Evolutionary conservation across 2,329 filamentous ascomycete genomes (phyloP), one percentile per base, ranked within the genome.

Genomic region (Penicillium sp.): DNA sequence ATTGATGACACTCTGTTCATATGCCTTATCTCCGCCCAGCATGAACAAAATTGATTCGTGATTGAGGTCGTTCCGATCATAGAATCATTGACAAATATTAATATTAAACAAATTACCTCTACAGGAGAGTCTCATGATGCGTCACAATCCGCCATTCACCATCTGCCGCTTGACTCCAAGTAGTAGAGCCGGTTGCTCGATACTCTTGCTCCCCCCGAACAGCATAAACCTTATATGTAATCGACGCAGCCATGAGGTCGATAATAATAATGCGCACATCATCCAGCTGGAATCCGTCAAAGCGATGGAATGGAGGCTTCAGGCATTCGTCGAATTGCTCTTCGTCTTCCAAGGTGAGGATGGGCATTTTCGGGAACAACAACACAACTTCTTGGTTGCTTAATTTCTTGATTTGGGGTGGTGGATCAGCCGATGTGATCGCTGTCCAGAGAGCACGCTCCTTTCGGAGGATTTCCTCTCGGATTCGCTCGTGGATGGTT

Each of bases 111-210:
- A 23, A 35, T 27, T 39, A 35, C 9, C 48, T 27, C 48, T 61
- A 73, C 47, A 71, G 42, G 47, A 74, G 55, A 1, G 72, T 74
- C 61, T 75, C 73, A 45, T 72, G 69, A 43, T 75, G 73, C 21
- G 60, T 60, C 21, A 69, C 66, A 25, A 75, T 54, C 51, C 65
- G 64, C 73, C 73, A 75, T 58, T 75, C 73, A n/a, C 72, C 73
- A 60, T 75, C 73, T 6, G 72, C 72, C 8, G 61, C 72, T 60
- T 75, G 73, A 26, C 68, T 69, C 73, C 73, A 75, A 8, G 73
- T 75, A 26, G 70, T 69, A 13, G 69, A 69, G 23, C 67, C 70
- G 2, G 67, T 70, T 0, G 70, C 73, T 14, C 62, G 59, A 25
- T 73, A 75, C 21, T 62, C 51, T 26, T 62, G 62, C 21, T 68